Evolutionary conservation across 78 protist species (phyloP), one percentile per base, ranked within the genome.

Genomic region (Goniomonas avonlea): DNA sequence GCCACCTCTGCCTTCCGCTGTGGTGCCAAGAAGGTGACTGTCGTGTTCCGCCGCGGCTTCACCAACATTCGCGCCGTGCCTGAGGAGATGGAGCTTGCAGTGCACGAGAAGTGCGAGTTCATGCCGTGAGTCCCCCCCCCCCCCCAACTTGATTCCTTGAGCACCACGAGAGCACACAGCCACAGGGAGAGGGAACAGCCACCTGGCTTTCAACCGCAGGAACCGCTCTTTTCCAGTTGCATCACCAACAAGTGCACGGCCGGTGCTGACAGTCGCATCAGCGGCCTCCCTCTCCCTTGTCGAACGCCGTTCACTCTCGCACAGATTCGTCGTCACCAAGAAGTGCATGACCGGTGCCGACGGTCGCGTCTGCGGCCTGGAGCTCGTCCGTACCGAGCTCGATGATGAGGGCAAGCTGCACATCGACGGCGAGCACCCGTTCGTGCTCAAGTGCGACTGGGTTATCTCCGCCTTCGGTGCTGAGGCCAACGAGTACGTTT

Each of bases 401-500:
- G 77, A 79, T 45, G 89, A 79, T 25, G 89, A 86, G 56, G 98
- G 98, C 48, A 78, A 73, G 53, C 85, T 78, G n/a, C n/a, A n/a
- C n/a, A n/a, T n/a, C n/a, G n/a, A n/a, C n/a, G n/a, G n/a, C 61
- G 89, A 86, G 18, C 94, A 88, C 29, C 92, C 88, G 65, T 29
- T 58, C 81, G 56, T 86, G 40, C 58, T 91, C 59, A 86, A 90
- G 82, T 90, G 93, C 68, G 95, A 92, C 78, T 85, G 47, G 55
- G 59, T 92, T 73, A 88, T 95, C 80, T 82, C 94, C 31, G 96
- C 96, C 13, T 90, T 95, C 63, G 98, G 98, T n/a, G 61, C 90
- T 29, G 68, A 61, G 68, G n/a, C n/a, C n/a, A n/a, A n/a, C n/a
- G n/a, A n/a, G n/a, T n/a, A n/a, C n/a, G n/a, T n/a, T n/a, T n/a